phyloP scores from a whole-genome alignment of 352 stramenopile species.

The Globisporangium emineosum region DNA sequence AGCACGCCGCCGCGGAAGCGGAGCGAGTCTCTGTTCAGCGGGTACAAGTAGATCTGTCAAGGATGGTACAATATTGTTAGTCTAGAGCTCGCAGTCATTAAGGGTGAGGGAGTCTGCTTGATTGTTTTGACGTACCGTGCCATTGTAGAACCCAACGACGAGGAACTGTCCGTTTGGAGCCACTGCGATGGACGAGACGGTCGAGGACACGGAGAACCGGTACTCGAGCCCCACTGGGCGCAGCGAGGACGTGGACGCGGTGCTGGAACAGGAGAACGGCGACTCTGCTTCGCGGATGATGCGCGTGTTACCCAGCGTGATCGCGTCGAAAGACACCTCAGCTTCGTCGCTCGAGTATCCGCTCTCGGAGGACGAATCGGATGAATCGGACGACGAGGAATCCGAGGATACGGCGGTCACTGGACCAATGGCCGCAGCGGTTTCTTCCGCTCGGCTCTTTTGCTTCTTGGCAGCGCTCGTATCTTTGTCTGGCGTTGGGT shows the following conservation, averaged over 20 bases:
- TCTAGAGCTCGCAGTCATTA: neutral
- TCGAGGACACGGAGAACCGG: constrained; percentile 57
- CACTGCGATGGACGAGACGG: constrained; percentile 77
- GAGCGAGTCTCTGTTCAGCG: constrained; percentile 55
- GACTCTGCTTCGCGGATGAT: constrained; percentile 48
- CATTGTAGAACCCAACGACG: constrained; percentile 80
- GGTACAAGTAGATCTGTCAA: constrained; percentile 53
- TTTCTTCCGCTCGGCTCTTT: constrained; percentile 14
- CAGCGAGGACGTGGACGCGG: constrained; percentile 22
- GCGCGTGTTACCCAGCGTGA: constrained; percentile 59
- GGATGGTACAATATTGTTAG: neutral
- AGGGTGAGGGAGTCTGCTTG: neutral
- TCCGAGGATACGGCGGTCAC: constrained; percentile 15
- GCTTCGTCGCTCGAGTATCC: constrained; percentile 53
- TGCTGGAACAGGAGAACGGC: constrained; percentile 39
- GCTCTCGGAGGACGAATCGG: constrained; percentile 21
- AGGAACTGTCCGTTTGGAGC: constrained; percentile 68
- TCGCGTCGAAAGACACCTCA: constrained; percentile 58
- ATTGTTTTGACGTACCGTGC: constrained; percentile 30
- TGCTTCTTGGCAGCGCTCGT: constrained; percentile 4
- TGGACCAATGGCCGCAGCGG: constrained; percentile 7
- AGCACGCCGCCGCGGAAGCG: constrained; percentile 69
- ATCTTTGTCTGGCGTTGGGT: constrained; percentile 33
- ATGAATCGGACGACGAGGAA: constrained; percentile 27
- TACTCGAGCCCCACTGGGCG: constrained; percentile 50